phyloP scores from a whole-genome alignment of 2,329 filamentous ascomycete genomes.

The Lecanicillium sp. region DNA sequence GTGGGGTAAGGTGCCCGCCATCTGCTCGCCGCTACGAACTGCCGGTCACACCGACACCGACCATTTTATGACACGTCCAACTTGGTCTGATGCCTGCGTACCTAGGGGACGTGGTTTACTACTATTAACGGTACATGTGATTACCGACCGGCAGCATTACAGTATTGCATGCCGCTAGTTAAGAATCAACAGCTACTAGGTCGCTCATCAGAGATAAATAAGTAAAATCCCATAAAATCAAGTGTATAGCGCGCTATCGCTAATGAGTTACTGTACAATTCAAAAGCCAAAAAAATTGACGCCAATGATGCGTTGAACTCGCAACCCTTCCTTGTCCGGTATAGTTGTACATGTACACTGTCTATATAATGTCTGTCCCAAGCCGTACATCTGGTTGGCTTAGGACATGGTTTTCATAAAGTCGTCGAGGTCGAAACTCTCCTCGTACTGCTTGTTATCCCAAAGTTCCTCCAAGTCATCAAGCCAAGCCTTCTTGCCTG shows the following conservation, averaged over 20 bases:
- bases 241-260: slow-evolving; percentile 4
- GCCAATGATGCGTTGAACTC: no score
- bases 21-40: background rate
- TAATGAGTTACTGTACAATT: slow-evolving; percentile 9
- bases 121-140: no score
- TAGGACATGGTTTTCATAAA: slow-evolving; percentile 90
- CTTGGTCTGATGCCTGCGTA: no score
- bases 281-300: background rate
- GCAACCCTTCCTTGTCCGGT: background rate
- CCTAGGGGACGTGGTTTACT: no score
- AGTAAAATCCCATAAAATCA: no score
- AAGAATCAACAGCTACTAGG: no score
- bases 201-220: no score
- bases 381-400: background rate
- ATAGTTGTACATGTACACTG: background rate
- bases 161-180: no score
- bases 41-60: background rate
- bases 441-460: slow-evolving; percentile 96
- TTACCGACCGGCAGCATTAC: no score
- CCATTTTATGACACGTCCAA: no score
- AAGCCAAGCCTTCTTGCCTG: slow-evolving; percentile 91
- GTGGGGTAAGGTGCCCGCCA: no score
- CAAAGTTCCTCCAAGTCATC: slow-evolving; percentile 94
- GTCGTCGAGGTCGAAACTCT: slow-evolving; percentile 92
- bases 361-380: background rate